Percentiles rank a stretch among this genome's conserved stretches.
Conservation (phyloP, 164 flowering plant species). For the Berberis vulgaris region DNA sequence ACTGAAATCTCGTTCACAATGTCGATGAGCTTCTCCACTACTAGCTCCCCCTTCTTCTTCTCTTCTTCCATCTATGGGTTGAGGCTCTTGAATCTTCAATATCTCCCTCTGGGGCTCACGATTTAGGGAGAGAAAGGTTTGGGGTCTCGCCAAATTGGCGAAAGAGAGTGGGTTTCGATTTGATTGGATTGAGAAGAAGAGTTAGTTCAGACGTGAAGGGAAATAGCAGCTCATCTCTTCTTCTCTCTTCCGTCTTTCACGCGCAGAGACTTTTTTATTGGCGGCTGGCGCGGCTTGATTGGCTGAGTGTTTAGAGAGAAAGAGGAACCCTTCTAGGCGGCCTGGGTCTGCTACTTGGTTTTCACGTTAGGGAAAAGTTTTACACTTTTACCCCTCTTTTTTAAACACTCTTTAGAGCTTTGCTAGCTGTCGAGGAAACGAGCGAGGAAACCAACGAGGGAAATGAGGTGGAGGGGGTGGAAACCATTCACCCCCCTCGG, state of each 20-base stretch:
- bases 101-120: neutral
- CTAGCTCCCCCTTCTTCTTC: conserved; percentile 22
- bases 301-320: neutral
- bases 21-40: conserved; percentile 43
- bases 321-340: neutral
- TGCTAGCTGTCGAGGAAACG: too few species aligned
- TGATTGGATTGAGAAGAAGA: too few species aligned
- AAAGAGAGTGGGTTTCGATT: neutral
- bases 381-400: too few species aligned
- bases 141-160: conserved; percentile 1
- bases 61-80: neutral
- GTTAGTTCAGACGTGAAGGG: neutral
- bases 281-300: conserved; percentile 5
- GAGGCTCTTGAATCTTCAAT: neutral
- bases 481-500: too few species aligned
- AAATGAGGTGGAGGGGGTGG: too few species aligned
- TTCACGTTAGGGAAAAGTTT: too few species aligned
- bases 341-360: too few species aligned
- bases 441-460: neutral
- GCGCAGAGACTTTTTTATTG: conserved; percentile 6
- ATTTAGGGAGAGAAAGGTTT: neutral
- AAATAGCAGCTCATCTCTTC: conserved; percentile 4
- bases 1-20: conserved; percentile 49
- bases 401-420: too few species aligned
- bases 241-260: conserved; percentile 8